These are phyloP conservation scores for Diaporthe velutina DNA, from an alignment of 2,329 filamentous ascomycete genomes.

Conservation along the genomic window DNA sequence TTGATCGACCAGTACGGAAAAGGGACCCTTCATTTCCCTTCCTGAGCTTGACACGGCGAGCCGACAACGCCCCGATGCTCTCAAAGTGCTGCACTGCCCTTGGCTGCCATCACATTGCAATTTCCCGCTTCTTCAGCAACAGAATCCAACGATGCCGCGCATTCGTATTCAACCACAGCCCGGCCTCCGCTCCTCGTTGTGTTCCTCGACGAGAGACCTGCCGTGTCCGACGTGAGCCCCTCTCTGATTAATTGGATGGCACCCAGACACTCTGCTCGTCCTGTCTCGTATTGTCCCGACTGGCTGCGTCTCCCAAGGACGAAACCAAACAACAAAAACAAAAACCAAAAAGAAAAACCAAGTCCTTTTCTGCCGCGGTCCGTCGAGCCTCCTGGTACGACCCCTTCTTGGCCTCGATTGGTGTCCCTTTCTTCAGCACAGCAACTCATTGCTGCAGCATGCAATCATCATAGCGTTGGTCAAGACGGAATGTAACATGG, in stretches of 20 bases:
- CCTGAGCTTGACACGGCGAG: constrained; percentile 14
- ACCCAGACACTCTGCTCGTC: not conserved
- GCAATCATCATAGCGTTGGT: constrained; percentile 20
- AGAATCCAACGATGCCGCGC: not conserved
- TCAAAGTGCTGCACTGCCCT: constrained; percentile 18
- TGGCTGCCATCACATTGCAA: constrained; percentile 24
- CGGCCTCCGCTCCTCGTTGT: constrained; percentile 16
- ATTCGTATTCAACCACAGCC: constrained; percentile 21
- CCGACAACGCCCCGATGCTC: not conserved
- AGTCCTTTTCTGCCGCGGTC: not conserved
- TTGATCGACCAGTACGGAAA: not conserved
- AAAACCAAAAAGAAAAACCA: not conserved
- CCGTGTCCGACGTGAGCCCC: constrained; percentile 5
- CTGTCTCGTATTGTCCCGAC: not conserved
- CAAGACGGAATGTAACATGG: constrained; percentile 29
- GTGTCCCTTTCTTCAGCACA: constrained; percentile 7
- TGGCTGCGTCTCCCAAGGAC: not conserved
- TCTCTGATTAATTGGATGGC: constrained; percentile 9
- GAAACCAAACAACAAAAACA: not conserved
- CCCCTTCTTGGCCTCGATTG: not conserved
- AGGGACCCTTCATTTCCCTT: constrained; percentile 30
- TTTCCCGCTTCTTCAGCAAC: constrained; percentile 18
- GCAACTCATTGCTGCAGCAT: constrained; percentile 3
- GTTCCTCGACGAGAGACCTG: constrained; percentile 19
- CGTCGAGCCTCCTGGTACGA: not conserved